phyloP scores from a whole-genome alignment of 306 rosid species.

The Trifolium repens region DNA sequence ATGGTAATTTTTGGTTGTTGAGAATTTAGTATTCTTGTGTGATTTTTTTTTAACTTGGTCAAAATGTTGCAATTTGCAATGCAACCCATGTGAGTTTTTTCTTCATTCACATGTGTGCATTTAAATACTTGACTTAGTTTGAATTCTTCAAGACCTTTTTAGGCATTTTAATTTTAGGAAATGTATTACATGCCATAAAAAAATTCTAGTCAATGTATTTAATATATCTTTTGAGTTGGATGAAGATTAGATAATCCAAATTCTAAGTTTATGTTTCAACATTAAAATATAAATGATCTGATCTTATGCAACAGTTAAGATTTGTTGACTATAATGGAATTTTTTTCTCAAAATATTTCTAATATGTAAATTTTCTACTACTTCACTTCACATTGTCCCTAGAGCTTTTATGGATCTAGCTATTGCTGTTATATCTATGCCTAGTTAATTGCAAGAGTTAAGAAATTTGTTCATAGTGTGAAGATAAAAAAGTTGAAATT shows the following conservation, averaged over 20 bases:
- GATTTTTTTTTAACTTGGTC: background rate
- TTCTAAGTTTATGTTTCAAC: background rate
- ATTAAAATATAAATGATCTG: background rate
- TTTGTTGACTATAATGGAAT: background rate
- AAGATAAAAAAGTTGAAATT: no score
- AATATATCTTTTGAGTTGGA: background rate
- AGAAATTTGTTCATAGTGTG: no score
- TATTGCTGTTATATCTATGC: no score
- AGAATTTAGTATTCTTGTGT: conserved; percentile 23
- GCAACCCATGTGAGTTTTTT: conserved; percentile 36
- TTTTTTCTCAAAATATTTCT: no score
- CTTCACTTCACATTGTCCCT: background rate
- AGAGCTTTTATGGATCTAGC: background rate
- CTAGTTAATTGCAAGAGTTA: no score
- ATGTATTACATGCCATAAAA: background rate
- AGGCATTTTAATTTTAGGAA: conserved; percentile 4
- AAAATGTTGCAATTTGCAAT: conserved; percentile 2
- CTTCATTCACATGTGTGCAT: conserved; percentile 25
- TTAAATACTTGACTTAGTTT: conserved; percentile 9
- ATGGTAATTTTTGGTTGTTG: conserved; percentile 41
- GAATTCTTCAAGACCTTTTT: conserved; percentile 14
- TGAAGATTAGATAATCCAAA: background rate
- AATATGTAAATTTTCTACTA: no score
- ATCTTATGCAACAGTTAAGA: background rate
- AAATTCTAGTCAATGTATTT: background rate